These are phyloP conservation scores for Sarocladiaceae sp. DNA, from an alignment of 2,329 filamentous ascomycete genomes.

Conservation along the genomic window DNA sequence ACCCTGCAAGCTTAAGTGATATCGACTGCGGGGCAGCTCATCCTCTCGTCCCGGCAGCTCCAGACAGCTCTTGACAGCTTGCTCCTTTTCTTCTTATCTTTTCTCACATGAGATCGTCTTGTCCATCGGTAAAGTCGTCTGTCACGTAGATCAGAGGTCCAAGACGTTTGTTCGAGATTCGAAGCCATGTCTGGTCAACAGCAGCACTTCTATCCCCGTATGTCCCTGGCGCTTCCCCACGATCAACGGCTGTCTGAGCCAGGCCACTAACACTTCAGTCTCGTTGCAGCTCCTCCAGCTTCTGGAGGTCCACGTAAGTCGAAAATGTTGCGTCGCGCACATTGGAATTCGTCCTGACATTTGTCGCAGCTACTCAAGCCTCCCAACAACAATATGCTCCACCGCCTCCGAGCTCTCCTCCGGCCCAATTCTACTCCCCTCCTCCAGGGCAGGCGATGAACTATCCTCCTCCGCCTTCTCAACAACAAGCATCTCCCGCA, in stretches of 20 bases:
- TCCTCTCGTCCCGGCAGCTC: neutral
- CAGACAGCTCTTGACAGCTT: constrained; percentile 2
- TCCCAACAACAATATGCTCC: constrained; percentile 38
- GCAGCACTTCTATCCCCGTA: constrained; percentile 44
- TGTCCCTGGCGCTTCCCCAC: constrained; percentile 17
- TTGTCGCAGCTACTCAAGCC: constrained; percentile 10
- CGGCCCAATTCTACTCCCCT: constrained; percentile 42
- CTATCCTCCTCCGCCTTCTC: constrained; percentile 26
- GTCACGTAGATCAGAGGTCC: neutral
- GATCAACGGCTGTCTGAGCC: neutral
- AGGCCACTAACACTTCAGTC: neutral
- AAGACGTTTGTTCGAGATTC: neutral
- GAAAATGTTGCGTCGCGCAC: neutral
- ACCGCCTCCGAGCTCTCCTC: constrained; percentile 44
- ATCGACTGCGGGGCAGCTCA: constrained; percentile 7
- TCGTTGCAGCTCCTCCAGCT: constrained; percentile 35
- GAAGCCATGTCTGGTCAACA: constrained; percentile 33
- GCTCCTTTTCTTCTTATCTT: neutral
- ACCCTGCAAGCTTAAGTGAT: constrained; percentile 6
- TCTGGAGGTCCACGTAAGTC: constrained; percentile 27
- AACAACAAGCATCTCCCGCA: constrained; percentile 19
- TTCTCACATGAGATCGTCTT: too few relatives aligned
- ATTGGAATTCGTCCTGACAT: too few relatives aligned
- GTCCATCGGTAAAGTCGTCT: too few relatives aligned
- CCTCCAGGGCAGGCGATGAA: constrained; percentile 26